Evolutionary conservation across 768 basidiomycete genomes (phyloP).

Genomic region (Russula lepida): DNA sequence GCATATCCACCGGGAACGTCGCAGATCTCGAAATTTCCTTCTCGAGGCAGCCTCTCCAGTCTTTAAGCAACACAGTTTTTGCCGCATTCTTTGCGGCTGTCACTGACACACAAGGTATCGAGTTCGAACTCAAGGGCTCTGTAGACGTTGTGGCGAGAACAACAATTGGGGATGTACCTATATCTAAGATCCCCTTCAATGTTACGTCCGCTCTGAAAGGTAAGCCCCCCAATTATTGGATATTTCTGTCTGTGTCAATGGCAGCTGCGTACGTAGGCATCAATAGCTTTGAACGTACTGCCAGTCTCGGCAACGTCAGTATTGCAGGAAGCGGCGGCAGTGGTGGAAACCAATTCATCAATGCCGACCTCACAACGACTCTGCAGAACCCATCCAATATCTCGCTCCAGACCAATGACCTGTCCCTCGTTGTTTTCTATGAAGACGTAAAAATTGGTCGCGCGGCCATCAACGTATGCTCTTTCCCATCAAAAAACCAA

Average conservation of each 20-base stretch:
- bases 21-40: constrained; percentile 52
- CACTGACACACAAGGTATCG: constrained; percentile 38
- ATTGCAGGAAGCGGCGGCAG: constrained; percentile 58
- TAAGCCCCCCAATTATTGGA: neutral
- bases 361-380: constrained; percentile 46
- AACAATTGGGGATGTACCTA: constrained; percentile 56
- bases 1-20: constrained; percentile 63
- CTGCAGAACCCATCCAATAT: constrained; percentile 64
- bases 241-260: neutral
- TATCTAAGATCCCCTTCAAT: constrained; percentile 54
- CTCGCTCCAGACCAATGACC: constrained; percentile 47
- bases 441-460: constrained; percentile 49
- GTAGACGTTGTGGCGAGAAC: constrained; percentile 54
- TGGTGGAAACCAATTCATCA: constrained; percentile 51
- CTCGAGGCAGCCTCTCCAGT: constrained; percentile 44
- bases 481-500: neutral
- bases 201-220: constrained; percentile 51
- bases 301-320: constrained; percentile 45
- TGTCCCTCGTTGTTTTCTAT: constrained; percentile 52
- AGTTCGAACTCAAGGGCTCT: constrained; percentile 45
- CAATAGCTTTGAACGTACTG: constrained; percentile 46
- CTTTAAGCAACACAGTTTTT: constrained; percentile 49
- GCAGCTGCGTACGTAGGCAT: constrained; percentile 35
- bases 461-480: constrained; percentile 48
- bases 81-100: constrained; percentile 49